Evolutionary conservation across 2,329 filamentous ascomycete species (phyloP).

Genomic region (Colletotrichum spinosum): DNA sequence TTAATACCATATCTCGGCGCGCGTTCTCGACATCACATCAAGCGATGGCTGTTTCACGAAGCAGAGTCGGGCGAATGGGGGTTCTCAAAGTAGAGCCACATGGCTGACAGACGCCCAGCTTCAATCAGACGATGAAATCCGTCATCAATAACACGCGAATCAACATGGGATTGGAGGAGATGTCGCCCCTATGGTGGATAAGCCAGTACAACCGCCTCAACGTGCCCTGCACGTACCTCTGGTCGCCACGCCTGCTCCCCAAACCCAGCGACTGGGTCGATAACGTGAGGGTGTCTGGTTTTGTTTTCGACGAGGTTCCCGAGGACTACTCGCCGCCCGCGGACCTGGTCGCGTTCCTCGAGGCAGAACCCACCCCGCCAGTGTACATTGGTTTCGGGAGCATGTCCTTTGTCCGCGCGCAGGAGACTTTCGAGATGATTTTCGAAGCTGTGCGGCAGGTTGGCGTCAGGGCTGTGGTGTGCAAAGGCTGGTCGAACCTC

Average conservation of each 20-base stretch:
- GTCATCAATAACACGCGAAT: conserved; percentile 60
- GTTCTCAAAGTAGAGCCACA: no score
- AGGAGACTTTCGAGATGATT: conserved; percentile 3
- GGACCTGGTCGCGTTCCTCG: conserved; percentile 47
- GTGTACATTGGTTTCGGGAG: conserved; percentile 50
- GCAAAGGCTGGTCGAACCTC: conserved; percentile 20
- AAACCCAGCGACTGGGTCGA: conserved; percentile 66
- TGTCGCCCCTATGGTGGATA: conserved; percentile 60
- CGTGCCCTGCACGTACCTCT: conserved; percentile 60
- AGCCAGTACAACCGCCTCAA: conserved; percentile 59
- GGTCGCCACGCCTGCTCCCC: conserved; percentile 58
- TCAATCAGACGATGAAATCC: conserved; percentile 27
- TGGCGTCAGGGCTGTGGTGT: conserved; percentile 22
- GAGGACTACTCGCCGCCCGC: conserved; percentile 55
- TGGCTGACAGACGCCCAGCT: no score
- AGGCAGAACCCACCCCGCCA: conserved; percentile 41
- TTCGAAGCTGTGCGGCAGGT: conserved; percentile 9
- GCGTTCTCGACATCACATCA: background rate
- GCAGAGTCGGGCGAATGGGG: conserved; percentile 13
- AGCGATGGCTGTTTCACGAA: background rate
- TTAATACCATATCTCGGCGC: background rate
- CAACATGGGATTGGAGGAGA: conserved; percentile 57
- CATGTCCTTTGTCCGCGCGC: conserved; percentile 41
- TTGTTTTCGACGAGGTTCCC: conserved; percentile 63
- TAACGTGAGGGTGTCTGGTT: conserved; percentile 65